These are phyloP conservation scores for Trichophyton benhamiae DNA, from an alignment of 2,329 filamentous ascomycete species.

Conservation along the genomic window DNA sequence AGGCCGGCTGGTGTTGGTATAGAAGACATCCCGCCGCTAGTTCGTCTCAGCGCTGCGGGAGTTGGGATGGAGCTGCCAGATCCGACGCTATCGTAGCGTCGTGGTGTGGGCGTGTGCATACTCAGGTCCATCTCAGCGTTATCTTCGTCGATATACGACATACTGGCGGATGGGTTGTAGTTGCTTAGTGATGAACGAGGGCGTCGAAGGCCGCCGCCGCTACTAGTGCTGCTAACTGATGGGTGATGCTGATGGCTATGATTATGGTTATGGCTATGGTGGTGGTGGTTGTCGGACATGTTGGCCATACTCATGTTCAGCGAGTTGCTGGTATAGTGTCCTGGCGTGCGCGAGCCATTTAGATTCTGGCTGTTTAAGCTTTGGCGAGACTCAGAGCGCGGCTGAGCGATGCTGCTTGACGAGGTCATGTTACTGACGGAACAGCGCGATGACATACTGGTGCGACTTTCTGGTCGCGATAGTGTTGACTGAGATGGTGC, in stretches of 20 bases:
- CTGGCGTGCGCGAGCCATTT: conserved; percentile 50
- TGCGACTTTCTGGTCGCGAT: conserved; percentile 47
- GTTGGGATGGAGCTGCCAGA: conserved; percentile 38
- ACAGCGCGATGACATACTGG: conserved; percentile 43
- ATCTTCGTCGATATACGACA: conserved; percentile 44
- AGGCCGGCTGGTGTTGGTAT: conserved; percentile 24
- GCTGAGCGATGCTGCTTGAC: conserved; percentile 22
- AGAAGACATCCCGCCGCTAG: conserved; percentile 34
- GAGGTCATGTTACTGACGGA: conserved; percentile 29
- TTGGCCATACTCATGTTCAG: conserved; percentile 29
- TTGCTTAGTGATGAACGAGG: conserved; percentile 61
- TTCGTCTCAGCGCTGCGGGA: conserved; percentile 37
- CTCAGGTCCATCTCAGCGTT: conserved; percentile 32
- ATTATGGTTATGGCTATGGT: not conserved
- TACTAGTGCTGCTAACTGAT: not conserved
- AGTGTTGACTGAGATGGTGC: conserved; percentile 8
- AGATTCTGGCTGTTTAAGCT: conserved; percentile 51
- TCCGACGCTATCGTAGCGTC: conserved; percentile 27
- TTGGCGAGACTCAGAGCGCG: conserved; percentile 52
- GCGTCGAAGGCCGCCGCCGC: conserved; percentile 30
- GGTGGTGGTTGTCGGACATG: not conserved
- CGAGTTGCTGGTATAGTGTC: conserved; percentile 39
- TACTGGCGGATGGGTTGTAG: conserved; percentile 46
- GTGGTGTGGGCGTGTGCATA: conserved; percentile 33
- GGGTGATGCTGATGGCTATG: not conserved